phyloP scores from a whole-genome alignment of 805 yeast genomes.

The Tetrapisispora phaffii region DNA sequence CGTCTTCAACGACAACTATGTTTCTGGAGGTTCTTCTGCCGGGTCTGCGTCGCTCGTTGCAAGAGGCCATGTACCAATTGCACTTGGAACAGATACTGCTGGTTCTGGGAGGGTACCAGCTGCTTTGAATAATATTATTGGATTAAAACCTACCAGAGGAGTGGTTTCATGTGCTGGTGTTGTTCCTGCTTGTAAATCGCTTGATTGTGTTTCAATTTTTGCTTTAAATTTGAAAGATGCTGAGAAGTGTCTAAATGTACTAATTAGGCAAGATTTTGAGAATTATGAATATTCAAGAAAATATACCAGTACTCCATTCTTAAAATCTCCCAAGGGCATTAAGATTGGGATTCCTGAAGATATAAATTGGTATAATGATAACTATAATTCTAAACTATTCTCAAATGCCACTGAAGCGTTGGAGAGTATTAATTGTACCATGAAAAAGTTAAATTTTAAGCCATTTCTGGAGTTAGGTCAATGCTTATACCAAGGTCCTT shows the following conservation, averaged over 20 bases:
- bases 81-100: constrained; percentile 95
- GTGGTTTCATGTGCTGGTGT: constrained; percentile 80
- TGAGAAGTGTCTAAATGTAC: constrained; percentile 57
- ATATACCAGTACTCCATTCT: constrained; percentile 56
- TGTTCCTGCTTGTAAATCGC: constrained; percentile 93
- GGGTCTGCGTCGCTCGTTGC: constrained; percentile 93
- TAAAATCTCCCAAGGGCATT: constrained; percentile 48
- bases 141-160: constrained; percentile 89
- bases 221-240: constrained; percentile 74
- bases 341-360: constrained; percentile 67
- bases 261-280: constrained; percentile 60
- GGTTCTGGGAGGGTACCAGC: constrained; percentile 99
- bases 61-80: constrained; percentile 77
- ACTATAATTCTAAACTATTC: constrained; percentile 63
- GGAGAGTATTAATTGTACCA: constrained; percentile 44
- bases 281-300: constrained; percentile 74
- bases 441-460: constrained; percentile 58
- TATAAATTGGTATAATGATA: constrained; percentile 74
- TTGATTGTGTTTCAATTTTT: constrained; percentile 87
- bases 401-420: constrained; percentile 49
- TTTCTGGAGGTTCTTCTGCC: constrained; percentile 91
- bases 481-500: constrained; percentile 92
- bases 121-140: constrained; percentile 80
- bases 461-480: constrained; percentile 73
- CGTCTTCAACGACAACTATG: constrained; percentile 66